Evolutionary conservation across 768 basidiomycete genomes (phyloP), one percentile per base, ranked within the genome.

Genomic region (Suillus ampliporus): DNA sequence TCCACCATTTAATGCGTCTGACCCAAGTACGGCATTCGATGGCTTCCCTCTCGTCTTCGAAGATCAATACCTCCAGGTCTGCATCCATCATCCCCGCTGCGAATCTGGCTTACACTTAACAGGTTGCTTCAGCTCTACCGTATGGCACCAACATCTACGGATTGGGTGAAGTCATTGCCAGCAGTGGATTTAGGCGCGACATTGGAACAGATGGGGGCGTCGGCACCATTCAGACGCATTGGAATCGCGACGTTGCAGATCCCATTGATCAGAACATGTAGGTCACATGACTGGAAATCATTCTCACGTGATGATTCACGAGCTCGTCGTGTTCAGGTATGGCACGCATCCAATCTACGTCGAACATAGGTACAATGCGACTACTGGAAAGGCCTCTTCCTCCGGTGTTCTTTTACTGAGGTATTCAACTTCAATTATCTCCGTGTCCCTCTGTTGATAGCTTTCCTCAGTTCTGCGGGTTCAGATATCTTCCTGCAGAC

Each of bases 351-450:
- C 89, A 4, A 74, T 92, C 34, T 91, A 90, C 72, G 65, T 91
- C 57, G 90, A 92, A 65, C 90, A 92, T 70, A 86, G 89, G n/a
- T 87, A 82, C 75, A 78, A 89, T 62, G 65, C 76, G 23, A 74
- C 74, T 2, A 82, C 84, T 1, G 78, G 80, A 38, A 82, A 69
- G 7, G 85, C 88, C 1, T 77, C 81, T 54, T 85, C 90, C 0
- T 92, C 92, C 74, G 92, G 92, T 34, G 90, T 93, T 43, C 90
- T 94, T 69, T 72, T 92, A 21, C 80, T 89, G 64, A 90, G 83
- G 88, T 88, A 71, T 23, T 65, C 58, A n/a, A 14, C 31, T 53
- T 15, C 34, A 17, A 54, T 37, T 51, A 31, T 59, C 43, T 15
- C n/a, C 48, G 41, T 35, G 37, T 58, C 52, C 13, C 2, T 52